These are phyloP conservation scores for Cornus florida DNA, from an alignment of 148 eudicot species.

Conservation along the genomic window DNA sequence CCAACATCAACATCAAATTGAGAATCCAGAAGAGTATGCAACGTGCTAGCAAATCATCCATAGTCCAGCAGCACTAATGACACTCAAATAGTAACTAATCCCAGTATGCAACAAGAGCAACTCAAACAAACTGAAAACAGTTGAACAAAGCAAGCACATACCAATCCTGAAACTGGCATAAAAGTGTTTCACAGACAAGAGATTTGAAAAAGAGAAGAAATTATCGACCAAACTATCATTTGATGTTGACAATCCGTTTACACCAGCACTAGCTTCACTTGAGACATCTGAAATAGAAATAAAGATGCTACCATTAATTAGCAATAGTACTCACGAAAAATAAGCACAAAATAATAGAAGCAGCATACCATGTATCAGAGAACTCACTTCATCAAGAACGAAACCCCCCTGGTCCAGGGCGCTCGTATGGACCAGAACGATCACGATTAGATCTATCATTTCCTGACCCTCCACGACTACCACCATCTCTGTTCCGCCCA, in stretches of 20 bases:
- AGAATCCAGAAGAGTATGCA: background rate
- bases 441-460: constrained; percentile 59
- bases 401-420: constrained; percentile 21
- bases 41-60: constrained; percentile 3
- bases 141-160: constrained; percentile 30
- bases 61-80: constrained; percentile 41
- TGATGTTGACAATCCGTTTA: background rate
- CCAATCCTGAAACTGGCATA: constrained; percentile 43
- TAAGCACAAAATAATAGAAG: background rate
- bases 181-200: constrained; percentile 11
- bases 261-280: background rate
- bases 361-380: background rate
- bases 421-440: constrained; percentile 71
- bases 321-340: background rate
- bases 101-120: background rate
- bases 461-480: constrained; percentile 58
- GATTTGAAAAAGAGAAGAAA: background rate
- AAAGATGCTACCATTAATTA: background rate
- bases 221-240: background rate
- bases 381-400: constrained; percentile 8
- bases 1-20: constrained; percentile 36
- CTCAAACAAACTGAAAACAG: constrained; percentile 1
- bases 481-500: constrained; percentile 54
- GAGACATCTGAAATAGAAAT: constrained; percentile 23
- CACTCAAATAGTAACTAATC: constrained; percentile 27